Evolutionary conservation across 768 basidiomycete genomes (phyloP).

Genomic region (Leccinum rimulosum): DNA sequence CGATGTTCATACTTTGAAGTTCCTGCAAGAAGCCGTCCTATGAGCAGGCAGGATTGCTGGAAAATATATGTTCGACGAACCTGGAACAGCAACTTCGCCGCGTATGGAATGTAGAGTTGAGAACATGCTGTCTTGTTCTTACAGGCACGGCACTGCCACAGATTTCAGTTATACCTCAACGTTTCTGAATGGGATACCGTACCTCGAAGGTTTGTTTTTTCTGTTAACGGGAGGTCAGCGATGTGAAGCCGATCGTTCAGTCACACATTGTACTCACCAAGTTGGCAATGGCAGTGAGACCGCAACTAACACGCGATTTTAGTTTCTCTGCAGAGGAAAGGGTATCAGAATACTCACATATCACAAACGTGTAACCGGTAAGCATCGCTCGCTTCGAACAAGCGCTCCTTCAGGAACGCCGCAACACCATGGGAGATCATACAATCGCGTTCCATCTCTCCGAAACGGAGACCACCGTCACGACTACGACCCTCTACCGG

Average conservation of each 20-base stretch:
- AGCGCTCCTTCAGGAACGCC: conserved; percentile 94
- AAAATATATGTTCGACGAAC: conserved; percentile 36
- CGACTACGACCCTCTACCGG: conserved; percentile 98
- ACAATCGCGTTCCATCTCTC: conserved; percentile 99
- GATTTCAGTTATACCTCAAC: conserved; percentile 2
- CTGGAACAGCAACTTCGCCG: conserved; percentile 96
- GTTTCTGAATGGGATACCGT: conserved; percentile 10
- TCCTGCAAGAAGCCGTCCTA: conserved; percentile 46
- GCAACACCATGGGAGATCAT: conserved; percentile 99
- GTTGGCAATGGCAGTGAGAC: conserved; percentile 96
- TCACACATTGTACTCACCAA: conserved; percentile 52
- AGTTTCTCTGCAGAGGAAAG: conserved; percentile 2
- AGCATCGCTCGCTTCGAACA: conserved; percentile 91
- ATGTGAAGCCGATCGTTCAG: conserved; percentile 6
- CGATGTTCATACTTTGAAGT: conserved; percentile 95
- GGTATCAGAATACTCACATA: conserved; percentile 57
- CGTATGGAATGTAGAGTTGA: conserved; percentile 92
- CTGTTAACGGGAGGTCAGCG: conserved; percentile 30
- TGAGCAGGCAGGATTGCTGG: not conserved
- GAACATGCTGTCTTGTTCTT: conserved; percentile 96
- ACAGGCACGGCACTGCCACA: conserved; percentile 79
- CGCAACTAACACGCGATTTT: conserved; percentile 56
- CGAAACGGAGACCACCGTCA: conserved; percentile 98
- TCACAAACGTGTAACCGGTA: conserved; percentile 96
- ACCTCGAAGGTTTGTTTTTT: conserved; percentile 98